These are phyloP conservation scores for Austroboletus novae-zelandiae DNA, from an alignment of 1,284 basidiomycete genomes.

Conservation along the genomic window DNA sequence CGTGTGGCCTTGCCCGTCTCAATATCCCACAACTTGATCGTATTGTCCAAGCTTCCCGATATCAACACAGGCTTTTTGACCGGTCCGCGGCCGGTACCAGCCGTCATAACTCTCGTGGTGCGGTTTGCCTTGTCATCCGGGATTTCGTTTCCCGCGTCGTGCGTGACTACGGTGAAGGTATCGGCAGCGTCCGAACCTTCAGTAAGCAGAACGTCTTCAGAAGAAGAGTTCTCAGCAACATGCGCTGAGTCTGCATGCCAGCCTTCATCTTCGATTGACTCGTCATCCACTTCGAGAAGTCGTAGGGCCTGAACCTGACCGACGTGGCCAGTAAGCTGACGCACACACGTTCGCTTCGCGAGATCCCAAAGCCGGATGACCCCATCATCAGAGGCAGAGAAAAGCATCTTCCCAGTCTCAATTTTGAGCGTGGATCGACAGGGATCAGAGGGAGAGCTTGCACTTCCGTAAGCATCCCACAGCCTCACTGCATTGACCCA, in stretches of 20 bases:
- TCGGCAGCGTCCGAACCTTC: constrained; percentile 14
- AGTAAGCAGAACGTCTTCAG: constrained; percentile 17
- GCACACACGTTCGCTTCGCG: constrained; percentile 74
- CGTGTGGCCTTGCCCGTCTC: constrained; percentile 77
- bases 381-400: constrained; percentile 95
- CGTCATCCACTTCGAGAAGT: constrained; percentile 64
- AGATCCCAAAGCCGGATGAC: constrained; percentile 96
- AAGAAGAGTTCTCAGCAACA: constrained; percentile 15
- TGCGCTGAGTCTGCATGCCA: constrained; percentile 7
- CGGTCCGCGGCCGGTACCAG: not conserved
- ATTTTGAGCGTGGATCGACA: constrained; percentile 44
- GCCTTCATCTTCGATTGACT: constrained; percentile 35
- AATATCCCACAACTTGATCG: constrained; percentile 95
- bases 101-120: not conserved
- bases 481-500: constrained; percentile 97
- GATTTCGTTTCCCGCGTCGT: constrained; percentile 18
- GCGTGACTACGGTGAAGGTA: constrained; percentile 32
- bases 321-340: constrained; percentile 87
- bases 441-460: constrained; percentile 38
- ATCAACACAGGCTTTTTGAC: constrained; percentile 71
- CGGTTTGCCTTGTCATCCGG: constrained; percentile 11
- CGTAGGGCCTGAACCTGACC: constrained; percentile 94
- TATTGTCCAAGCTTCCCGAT: constrained; percentile 93
- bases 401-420: constrained; percentile 88
- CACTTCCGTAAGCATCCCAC: constrained; percentile 74